Base-by-base conservation (phyloP, 73 alveolate genomes). In the Urostyla sp. region DNA sequence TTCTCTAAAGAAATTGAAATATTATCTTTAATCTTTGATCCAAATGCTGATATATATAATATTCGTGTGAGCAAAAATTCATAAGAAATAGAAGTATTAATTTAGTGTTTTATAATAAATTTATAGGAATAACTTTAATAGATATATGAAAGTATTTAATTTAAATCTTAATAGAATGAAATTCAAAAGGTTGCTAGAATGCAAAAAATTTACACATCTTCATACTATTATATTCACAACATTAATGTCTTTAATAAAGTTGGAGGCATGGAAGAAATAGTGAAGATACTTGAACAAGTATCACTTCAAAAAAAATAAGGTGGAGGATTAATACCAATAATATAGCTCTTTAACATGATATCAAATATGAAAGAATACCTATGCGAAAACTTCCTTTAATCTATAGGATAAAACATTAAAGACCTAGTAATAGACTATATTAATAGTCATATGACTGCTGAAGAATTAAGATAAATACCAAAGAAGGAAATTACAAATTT, bases 161-260 rank as follows among this genome's bases (percentile, higher is more conserved):
- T 28, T 20, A 37, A 69, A 27, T 23, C 49, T 0, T 2, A 37
- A 7, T 27, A 24, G 40, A 6, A 69, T 28, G 83, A 37, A 13
- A 44, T 48, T 20, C 72, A 24, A 54, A 60, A 31, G 35, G 31
- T 7, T 32, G 48, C 27, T 3, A 34, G 23, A 36, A 30, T 8
- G 32, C 10, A 5, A 11, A 56, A 60, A 23, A 36, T 44, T 66
- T 26, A 30, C 24, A 37, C 23, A 20, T 56, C 87, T 16, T 75
- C 87, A 1, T 54, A 75, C 66, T 57, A 20, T 36, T 75, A 27
- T 21, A 78, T 75, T 27, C 74, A 75, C 27, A 56, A 35, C 69
- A 75, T 75, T 66, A 75, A 75, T 38, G 50, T 55, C 23, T 75
- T 75, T 30, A 18, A 61, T 6, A 75, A 40, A 28, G 18, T 21